phyloP scores from a whole-genome alignment of 2,329 filamentous ascomycete genomes.

The Sclerotinia sclerotiorum region DNA sequence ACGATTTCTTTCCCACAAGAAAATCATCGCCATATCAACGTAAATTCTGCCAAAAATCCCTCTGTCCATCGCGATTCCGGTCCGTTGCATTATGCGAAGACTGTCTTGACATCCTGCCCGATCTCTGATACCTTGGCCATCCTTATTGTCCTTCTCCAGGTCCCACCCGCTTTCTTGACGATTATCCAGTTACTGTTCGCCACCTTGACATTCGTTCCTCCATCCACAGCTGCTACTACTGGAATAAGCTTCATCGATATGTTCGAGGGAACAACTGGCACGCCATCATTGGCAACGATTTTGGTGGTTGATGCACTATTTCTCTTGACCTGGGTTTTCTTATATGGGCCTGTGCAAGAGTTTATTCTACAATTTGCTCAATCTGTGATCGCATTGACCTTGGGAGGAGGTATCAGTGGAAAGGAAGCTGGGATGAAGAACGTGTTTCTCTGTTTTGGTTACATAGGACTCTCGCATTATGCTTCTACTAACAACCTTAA shows the following conservation, averaged over 20 bases:
- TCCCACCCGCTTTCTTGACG: conserved; percentile 84
- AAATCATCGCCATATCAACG: conserved; percentile 65
- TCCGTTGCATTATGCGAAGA: conserved; percentile 74
- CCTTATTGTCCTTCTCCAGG: conserved; percentile 89
- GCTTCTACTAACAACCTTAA: conserved; percentile 35
- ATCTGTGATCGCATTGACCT: conserved; percentile 86
- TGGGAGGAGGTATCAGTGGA: conserved; percentile 76
- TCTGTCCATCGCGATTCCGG: conserved; percentile 70
- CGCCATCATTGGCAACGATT: conserved; percentile 81
- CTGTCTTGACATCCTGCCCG: conserved; percentile 85
- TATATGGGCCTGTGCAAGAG: conserved; percentile 84
- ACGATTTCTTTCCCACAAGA: conserved; percentile 47
- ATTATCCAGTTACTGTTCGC: conserved; percentile 91
- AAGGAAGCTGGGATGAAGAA: conserved; percentile 69
- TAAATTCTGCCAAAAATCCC: conserved; percentile 66
- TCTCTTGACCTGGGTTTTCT: conserved; percentile 80
- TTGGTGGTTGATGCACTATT: conserved; percentile 81
- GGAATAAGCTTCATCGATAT: conserved; percentile 79
- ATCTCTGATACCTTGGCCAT: conserved; percentile 95
- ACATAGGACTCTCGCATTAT: conserved; percentile 51
- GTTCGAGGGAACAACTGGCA: conserved; percentile 82
- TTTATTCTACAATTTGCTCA: conserved; percentile 88
- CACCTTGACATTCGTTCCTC: conserved; percentile 86
- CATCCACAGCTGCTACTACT: conserved; percentile 72
- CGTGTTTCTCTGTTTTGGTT: conserved; percentile 67